A percentile compares a stretch with the other conserved stretches of the same genome.
Evolutionary conservation across 1,139 yeast species (phyloP).

Genomic region (Geotrichum phurueaensis): DNA sequence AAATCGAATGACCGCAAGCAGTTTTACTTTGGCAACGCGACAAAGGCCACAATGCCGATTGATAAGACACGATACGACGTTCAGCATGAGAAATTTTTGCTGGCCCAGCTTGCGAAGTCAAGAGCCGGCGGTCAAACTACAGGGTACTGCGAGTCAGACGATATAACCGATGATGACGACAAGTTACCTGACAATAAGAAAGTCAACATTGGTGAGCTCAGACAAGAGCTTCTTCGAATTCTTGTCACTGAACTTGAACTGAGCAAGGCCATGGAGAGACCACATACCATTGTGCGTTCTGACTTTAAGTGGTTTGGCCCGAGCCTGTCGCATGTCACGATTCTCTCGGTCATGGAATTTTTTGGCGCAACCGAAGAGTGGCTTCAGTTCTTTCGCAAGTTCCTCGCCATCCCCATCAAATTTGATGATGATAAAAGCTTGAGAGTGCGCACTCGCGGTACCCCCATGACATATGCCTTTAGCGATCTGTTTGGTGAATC

Average conservation of each 20-base stretch:
- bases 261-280: conserved; percentile 14
- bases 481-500: conserved; percentile 22
- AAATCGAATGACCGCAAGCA: neutral
- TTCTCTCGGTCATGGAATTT: conserved; percentile 19
- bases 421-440: conserved; percentile 4
- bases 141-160: conserved; percentile 5
- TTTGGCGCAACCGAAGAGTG: conserved; percentile 20
- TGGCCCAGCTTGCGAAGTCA: conserved; percentile 6
- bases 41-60: conserved; percentile 2
- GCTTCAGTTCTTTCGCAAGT: conserved; percentile 19
- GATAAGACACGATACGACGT: neutral
- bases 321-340: conserved; percentile 18
- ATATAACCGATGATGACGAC: neutral
- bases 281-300: conserved; percentile 21
- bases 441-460: conserved; percentile 17
- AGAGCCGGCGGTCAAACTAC: neutral
- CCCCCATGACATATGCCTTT: conserved; percentile 19
- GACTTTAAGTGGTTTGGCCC: conserved; percentile 24
- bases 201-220: conserved; percentile 1
- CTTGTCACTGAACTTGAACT: conserved; percentile 18
- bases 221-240: conserved; percentile 15
- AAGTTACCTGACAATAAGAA: neutral
- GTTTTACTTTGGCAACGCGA: conserved; percentile 4
- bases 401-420: conserved; percentile 17
- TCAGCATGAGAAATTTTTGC: conserved; percentile 2